These are phyloP conservation scores for Eragrostis nindensis DNA, from an alignment of 176 grass and related monocot genomes.

Conservation along the genomic window DNA sequence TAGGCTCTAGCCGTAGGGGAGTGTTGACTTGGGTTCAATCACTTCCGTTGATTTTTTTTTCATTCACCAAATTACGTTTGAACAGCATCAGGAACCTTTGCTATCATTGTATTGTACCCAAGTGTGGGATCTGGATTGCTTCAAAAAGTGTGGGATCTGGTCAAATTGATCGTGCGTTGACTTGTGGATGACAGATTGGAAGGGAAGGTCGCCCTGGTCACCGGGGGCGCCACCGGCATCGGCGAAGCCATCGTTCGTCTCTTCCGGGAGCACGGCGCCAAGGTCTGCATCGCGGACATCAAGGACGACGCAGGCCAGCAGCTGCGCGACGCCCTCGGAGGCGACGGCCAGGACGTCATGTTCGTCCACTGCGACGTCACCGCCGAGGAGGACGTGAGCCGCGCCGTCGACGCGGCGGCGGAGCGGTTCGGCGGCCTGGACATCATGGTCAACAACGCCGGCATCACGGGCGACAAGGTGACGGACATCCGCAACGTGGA, in stretches of 20 bases:
- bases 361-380: conserved; percentile 85
- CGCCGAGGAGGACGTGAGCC: conserved; percentile 60
- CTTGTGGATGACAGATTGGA: conserved; percentile 54
- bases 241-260: conserved; percentile 81
- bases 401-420: conserved; percentile 48
- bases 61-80: no score
- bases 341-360: conserved; percentile 22
- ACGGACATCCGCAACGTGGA: conserved; percentile 60
- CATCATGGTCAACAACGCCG: conserved; percentile 91
- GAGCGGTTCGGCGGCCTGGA: conserved; percentile 73
- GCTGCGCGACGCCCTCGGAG: conserved; percentile 61
- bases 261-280: conserved; percentile 83
- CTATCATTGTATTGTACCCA: no score
- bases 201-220: conserved; percentile 84
- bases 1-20: no score
- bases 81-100: no score
- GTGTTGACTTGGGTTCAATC: no score
- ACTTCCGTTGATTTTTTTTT: no score
- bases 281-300: conserved; percentile 80
- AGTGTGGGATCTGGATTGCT: no score
- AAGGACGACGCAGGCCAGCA: conserved; percentile 59
- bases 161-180: neutral
- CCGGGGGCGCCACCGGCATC: conserved; percentile 74
- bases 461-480: conserved; percentile 63
- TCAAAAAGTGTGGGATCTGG: no score